Evolutionary conservation across 2,329 filamentous ascomycete species (phyloP), one percentile per base, ranked within the genome.

Genomic region (Drechslerella dactyloides): DNA sequence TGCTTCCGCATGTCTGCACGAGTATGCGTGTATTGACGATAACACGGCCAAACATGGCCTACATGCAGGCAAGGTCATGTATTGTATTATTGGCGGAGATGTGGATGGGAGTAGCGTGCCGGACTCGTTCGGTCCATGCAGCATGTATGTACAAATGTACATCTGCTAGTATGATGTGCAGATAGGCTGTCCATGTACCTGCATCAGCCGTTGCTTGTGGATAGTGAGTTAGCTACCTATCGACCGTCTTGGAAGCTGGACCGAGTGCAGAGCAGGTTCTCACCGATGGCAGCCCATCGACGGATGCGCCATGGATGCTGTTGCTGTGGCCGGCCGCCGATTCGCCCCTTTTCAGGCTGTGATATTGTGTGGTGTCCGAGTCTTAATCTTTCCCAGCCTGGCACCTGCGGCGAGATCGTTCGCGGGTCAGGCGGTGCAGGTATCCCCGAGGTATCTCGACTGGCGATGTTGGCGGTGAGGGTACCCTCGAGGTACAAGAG

Each of bases 331-430:
- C 19, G 33, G 48, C 53, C 48, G 27, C 62, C 57, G 57, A 51
- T 58, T 63, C 58, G 53, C 59, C 59, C 51, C 50, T 64, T 64
- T 69, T 27, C 42, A 57, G 35, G 17, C 8, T 19, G 37, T 42
- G n/a, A 42, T 42, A 42, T 48, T 21, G 23, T 24, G 6, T 10
- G 46, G n/a, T 44, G n/a, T n/a, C n/a, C n/a, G n/a, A n/a, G n/a
- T n/a, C 1, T 17, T 27, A 44, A 48, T 54, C 42, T 57, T 66
- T 66, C 48, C 48, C 27, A 53, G 57, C 46, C 55, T 40, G 55
- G 55, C 40, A 46, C 54, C 54, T 60, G 44, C 23, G 37, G 56
- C 24, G 11, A 37, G 42, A 37, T 35, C 30, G 19, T 10, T 48
- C n/a, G 35, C 3, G 42, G 50, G n/a, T 10, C 19, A 35, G 40